These are phyloP conservation scores for Metschnikowia orientalis DNA, from an alignment of 805 yeast species.

Conservation along the genomic window DNA sequence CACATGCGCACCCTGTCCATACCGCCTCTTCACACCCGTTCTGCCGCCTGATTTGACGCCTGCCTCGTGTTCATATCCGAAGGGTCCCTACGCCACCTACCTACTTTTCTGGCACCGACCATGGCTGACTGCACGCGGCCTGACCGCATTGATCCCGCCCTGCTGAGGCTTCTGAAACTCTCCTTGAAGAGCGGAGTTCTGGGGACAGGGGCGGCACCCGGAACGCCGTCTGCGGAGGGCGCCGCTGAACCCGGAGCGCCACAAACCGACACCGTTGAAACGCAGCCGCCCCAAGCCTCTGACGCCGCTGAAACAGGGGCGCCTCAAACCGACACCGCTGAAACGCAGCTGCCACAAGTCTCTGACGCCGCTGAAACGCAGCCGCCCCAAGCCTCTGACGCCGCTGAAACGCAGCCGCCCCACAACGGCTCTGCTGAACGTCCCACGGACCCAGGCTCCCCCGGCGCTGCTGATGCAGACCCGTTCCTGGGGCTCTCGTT, in stretches of 20 bases:
- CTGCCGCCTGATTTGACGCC: no score
- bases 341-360: not conserved
- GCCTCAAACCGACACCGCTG: not conserved
- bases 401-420: not conserved
- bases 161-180: no score
- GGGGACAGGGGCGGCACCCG: no score
- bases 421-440: not conserved
- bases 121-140: no score
- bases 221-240: not conserved
- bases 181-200: no score
- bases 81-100: no score
- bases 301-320: not conserved
- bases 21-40: no score
- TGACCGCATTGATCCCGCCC: no score
- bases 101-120: no score
- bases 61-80: no score
- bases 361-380: not conserved
- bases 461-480: conserved; percentile 18
- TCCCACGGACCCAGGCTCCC: no score
- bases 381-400: not conserved
- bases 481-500: conserved; percentile 63
- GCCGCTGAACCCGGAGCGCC: not conserved
- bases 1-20: no score
- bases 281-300: not conserved
- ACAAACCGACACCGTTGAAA: not conserved